Conservation (phyloP, 345 rosid genomes). For the Passiflora organensis region DNA sequence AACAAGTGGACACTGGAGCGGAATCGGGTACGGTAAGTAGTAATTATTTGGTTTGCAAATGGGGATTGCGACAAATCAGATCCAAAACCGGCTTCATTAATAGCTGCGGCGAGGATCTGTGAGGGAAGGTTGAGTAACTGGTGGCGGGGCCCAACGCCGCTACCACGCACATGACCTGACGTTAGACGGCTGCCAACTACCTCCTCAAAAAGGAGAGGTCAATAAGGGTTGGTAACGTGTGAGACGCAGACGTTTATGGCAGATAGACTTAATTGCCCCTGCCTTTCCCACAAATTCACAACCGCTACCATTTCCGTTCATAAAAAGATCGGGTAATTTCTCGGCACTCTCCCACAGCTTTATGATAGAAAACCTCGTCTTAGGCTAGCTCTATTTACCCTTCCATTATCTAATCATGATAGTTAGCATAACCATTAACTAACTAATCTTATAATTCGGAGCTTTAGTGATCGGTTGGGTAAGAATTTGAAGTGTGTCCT, state of each 20-base stretch:
- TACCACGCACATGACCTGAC: conserved; percentile 29
- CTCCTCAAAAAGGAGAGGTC: conserved; percentile 18
- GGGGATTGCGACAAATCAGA: no score
- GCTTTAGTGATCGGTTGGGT: no score
- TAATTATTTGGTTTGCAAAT: neutral
- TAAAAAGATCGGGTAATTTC: neutral
- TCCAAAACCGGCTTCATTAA: no score
- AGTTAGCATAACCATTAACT: no score
- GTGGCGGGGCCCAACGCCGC: conserved; percentile 20
- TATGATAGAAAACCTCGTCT: neutral
- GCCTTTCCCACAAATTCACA: neutral
- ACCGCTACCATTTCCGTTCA: neutral
- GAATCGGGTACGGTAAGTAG: conserved; percentile 3
- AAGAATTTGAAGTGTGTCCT: neutral
- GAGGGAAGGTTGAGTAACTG: neutral
- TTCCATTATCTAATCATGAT: no score
- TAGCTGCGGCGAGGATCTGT: neutral
- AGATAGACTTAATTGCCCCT: neutral
- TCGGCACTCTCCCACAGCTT: neutral
- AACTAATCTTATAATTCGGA: no score
- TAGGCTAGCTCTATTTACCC: no score
- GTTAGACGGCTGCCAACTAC: conserved; percentile 31
- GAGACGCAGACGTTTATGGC: neutral
- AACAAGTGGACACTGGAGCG: neutral
- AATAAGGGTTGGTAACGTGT: conserved; percentile 29